A percentile compares a stretch with the other conserved stretches of the same genome.
Evolutionary conservation across 2,329 filamentous ascomycete genomes (phyloP).

Genomic region (Colletotrichum brevisporum): DNA sequence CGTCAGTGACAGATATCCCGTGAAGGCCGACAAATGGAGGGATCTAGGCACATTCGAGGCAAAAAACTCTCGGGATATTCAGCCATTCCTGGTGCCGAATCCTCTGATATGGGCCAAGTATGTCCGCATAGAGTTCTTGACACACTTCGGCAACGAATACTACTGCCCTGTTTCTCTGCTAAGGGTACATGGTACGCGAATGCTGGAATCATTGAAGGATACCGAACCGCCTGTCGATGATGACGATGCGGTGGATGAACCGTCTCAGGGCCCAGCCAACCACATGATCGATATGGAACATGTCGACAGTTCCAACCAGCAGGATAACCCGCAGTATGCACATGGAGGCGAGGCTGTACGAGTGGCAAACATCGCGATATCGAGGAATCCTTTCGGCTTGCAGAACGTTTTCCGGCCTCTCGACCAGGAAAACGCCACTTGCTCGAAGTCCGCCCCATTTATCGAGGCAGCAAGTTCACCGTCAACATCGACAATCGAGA

Average conservation of each 20-base stretch:
- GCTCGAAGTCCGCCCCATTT: not conserved
- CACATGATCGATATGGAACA: not conserved
- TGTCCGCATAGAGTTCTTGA: slow-evolving; percentile 90
- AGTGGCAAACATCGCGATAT: not conserved
- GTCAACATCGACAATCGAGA: not conserved
- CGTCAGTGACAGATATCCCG: slow-evolving; percentile 94
- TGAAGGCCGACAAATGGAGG: slow-evolving; percentile 93
- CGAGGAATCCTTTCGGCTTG: slow-evolving; percentile 14
- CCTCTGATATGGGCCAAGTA: slow-evolving; percentile 97
- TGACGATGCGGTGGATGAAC: slow-evolving; percentile 68
- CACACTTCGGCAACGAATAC: slow-evolving; percentile 95
- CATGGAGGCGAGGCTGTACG: not conserved
- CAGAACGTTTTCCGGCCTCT: slow-evolving; percentile 10
- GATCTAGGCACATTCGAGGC: slow-evolving; percentile 91
- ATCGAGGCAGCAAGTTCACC: not conserved
- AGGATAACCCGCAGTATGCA: not conserved
- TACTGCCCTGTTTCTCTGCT: slow-evolving; percentile 95
- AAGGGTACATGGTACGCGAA: slow-evolving; percentile 93
- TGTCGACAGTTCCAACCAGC: not conserved
- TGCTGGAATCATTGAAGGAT: slow-evolving; percentile 94
- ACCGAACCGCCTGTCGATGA: slow-evolving; percentile 75
- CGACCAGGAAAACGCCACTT: slow-evolving; percentile 12
- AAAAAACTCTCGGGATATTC: slow-evolving; percentile 91
- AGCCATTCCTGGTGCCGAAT: slow-evolving; percentile 94
- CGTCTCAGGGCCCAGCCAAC: not conserved